phyloP scores from a whole-genome alignment of 1,284 basidiomycete genomes.

The Ustanciosporium gigantosporum region DNA sequence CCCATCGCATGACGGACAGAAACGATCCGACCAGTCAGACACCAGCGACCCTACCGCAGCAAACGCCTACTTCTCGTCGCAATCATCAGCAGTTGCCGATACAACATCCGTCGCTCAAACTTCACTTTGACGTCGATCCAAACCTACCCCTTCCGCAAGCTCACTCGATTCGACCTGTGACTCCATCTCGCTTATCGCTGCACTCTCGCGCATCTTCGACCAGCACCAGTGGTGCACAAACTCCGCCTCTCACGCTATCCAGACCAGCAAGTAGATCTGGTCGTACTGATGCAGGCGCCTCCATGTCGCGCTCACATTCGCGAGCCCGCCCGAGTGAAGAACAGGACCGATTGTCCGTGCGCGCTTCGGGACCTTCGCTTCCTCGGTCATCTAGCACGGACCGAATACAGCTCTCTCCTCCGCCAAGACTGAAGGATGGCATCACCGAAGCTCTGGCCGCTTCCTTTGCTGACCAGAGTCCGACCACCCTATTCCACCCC shows the following conservation, averaged over 20 bases:
- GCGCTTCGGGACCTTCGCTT: too few relatives aligned
- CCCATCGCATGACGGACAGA: too few relatives aligned
- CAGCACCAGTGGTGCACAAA: conserved; percentile 14
- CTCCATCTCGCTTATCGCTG: conserved; percentile 15
- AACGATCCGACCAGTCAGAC: too few relatives aligned
- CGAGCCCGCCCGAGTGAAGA: too few relatives aligned
- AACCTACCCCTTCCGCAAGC: conserved; percentile 18
- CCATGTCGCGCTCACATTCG: conserved; percentile 4
- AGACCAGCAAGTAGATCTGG: conserved; percentile 27
- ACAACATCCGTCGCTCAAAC: conserved; percentile 51
- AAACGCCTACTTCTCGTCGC: conserved; percentile 6
- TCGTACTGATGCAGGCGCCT: not conserved
- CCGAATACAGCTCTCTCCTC: too few relatives aligned
- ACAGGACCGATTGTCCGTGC: too few relatives aligned
- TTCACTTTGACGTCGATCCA: conserved; percentile 45
- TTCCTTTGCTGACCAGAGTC: too few relatives aligned
- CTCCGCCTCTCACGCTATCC: conserved; percentile 14
- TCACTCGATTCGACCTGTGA: conserved; percentile 7
- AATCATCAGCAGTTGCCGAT: conserved; percentile 37
- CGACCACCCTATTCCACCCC: too few relatives aligned
- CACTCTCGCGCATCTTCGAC: conserved; percentile 24
- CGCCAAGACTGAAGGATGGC: too few relatives aligned
- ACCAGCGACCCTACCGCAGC: too few relatives aligned
- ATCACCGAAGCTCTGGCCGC: too few relatives aligned
- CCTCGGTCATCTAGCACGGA: too few relatives aligned